Percentiles rank a stretch among this genome's conserved stretches.
These are phyloP conservation scores for Agapanthus africanus DNA, from an alignment of 106 monocot genomes.

Conservation along the genomic window DNA sequence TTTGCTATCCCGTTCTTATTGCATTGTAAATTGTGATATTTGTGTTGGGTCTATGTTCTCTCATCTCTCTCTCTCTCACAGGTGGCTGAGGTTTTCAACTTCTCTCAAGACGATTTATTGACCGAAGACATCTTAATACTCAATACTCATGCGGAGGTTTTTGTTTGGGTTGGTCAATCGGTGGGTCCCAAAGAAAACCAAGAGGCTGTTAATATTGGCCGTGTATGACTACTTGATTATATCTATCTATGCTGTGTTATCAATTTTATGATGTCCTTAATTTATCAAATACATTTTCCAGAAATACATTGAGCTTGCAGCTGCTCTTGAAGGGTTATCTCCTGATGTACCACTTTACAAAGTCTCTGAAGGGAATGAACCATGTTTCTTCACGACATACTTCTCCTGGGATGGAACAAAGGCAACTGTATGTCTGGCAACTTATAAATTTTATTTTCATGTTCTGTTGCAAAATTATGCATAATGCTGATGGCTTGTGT, in stretches of 20 bases:
- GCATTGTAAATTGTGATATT: no score
- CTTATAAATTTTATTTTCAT: constrained; percentile 10
- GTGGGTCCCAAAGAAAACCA: constrained; percentile 59
- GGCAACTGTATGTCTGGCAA: constrained; percentile 28
- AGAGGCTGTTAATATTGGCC: constrained; percentile 58
- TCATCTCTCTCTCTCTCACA: constrained; percentile 14
- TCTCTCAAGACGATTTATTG: constrained; percentile 83
- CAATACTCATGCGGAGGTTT: constrained; percentile 69
- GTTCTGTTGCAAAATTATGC: not conserved
- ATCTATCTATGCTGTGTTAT: not conserved
- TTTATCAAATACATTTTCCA: constrained; percentile 9
- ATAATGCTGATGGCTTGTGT: not conserved
- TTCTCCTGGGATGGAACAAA: constrained; percentile 46
- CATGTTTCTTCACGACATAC: constrained; percentile 46
- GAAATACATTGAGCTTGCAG: constrained; percentile 55
- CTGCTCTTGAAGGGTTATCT: constrained; percentile 36
- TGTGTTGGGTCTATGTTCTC: no score
- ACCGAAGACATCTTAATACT: constrained; percentile 78
- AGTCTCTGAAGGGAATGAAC: constrained; percentile 54
- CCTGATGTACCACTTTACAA: constrained; percentile 44
- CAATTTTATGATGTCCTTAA: not conserved
- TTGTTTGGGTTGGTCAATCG: constrained; percentile 74
- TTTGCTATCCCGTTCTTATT: constrained; percentile 10
- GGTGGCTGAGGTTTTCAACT: constrained; percentile 71
- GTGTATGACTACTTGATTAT: constrained; percentile 31